Evolutionary conservation across 2,329 filamentous ascomycete species (phyloP).

Genomic region (Magnaporthiopsis rhizophila): DNA sequence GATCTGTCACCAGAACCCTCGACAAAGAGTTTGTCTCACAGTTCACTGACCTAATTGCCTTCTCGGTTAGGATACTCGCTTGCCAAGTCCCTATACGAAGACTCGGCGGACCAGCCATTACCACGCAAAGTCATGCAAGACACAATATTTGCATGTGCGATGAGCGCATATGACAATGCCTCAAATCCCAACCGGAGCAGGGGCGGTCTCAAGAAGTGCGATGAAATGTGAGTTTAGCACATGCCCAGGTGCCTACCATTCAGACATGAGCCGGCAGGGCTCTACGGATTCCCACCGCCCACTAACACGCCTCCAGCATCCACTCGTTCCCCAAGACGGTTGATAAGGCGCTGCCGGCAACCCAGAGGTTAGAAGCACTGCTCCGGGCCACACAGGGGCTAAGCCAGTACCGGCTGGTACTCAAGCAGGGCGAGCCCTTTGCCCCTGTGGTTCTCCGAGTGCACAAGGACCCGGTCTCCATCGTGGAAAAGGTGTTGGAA

Average conservation of each 20-base stretch:
- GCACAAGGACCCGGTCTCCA: constrained; percentile 64
- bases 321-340: constrained; percentile 55
- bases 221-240: constrained; percentile 54
- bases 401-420: constrained; percentile 66
- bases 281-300: neutral
- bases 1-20: neutral
- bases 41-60: constrained; percentile 13
- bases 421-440: constrained; percentile 75
- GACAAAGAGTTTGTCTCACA: neutral
- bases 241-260: neutral
- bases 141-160: constrained; percentile 53
- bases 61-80: constrained; percentile 48
- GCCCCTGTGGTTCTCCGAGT: constrained; percentile 72
- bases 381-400: constrained; percentile 66
- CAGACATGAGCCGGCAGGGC: neutral
- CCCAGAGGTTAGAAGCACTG: constrained; percentile 52
- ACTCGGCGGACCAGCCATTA: constrained; percentile 40
- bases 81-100: constrained; percentile 54
- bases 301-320: constrained; percentile 35
- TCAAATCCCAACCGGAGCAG: constrained; percentile 72
- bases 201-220: constrained; percentile 69
- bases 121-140: constrained; percentile 44
- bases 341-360: constrained; percentile 38
- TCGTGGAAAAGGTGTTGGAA: constrained; percentile 65
- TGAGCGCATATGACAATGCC: constrained; percentile 71